Conservation (phyloP, 192 early-diverging fungal genomes). For the Podila horticola region DNA sequence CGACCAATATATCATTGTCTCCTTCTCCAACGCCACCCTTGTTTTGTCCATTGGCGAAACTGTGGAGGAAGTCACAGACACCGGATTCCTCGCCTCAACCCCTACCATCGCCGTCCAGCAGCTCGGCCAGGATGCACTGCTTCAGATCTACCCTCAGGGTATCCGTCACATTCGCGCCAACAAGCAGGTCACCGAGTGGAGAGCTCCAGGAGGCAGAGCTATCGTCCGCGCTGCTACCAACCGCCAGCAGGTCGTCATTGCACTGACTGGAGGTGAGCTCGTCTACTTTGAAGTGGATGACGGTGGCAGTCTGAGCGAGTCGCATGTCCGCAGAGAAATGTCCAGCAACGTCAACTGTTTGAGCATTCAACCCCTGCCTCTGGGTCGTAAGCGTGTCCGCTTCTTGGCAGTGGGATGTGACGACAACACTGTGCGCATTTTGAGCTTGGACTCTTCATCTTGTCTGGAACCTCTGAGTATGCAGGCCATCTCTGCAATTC, state of each 20-base stretch:
- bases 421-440: slow-evolving; percentile 91
- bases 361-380: slow-evolving; percentile 82
- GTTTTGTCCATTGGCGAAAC: slow-evolving; percentile 93
- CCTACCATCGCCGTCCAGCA: slow-evolving; percentile 89
- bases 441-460: slow-evolving; percentile 82
- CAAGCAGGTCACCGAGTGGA: slow-evolving; percentile 94
- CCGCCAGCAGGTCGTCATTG: slow-evolving; percentile 83
- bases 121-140: slow-evolving; percentile 85
- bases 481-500: slow-evolving; percentile 74
- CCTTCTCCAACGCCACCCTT: slow-evolving; percentile 92
- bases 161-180: slow-evolving; percentile 91
- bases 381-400: slow-evolving; percentile 74
- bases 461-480: slow-evolving; percentile 82
- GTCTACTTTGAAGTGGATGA: slow-evolving; percentile 96
- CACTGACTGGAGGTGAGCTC: slow-evolving; percentile 83
- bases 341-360: slow-evolving; percentile 76
- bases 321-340: slow-evolving; percentile 80
- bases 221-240: slow-evolving; percentile 88
- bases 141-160: slow-evolving; percentile 89
- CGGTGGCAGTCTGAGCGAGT: slow-evolving; percentile 85
- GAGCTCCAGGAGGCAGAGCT: slow-evolving; percentile 75
- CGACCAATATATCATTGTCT: slow-evolving; percentile 92
- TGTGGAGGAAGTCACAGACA: slow-evolving; percentile 91
- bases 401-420: slow-evolving; percentile 93
- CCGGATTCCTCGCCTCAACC: slow-evolving; percentile 84